phyloP scores from a whole-genome alignment of 1,284 basidiomycete species.

The Dichomitus squalens region DNA sequence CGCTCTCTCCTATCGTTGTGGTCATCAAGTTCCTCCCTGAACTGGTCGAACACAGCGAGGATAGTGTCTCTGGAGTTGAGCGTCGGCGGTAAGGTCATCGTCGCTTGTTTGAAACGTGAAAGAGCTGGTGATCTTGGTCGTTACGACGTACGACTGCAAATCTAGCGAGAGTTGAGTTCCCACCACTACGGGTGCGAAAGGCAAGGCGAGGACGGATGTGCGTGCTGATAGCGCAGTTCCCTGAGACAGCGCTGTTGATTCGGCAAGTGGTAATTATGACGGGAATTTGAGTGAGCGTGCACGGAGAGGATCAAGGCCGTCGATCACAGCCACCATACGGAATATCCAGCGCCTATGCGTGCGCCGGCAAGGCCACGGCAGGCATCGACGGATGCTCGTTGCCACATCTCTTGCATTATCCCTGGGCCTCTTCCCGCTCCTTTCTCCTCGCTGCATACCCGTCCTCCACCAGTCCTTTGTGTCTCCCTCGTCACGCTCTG shows the following conservation, averaged over 20 bases:
- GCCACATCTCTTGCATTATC: too few species aligned
- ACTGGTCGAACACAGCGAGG: conserved; percentile 52
- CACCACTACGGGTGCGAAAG: not conserved
- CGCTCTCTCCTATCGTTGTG: conserved; percentile 78
- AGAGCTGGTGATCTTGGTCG: not conserved
- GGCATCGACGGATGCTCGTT: too few species aligned
- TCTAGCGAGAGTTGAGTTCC: not conserved
- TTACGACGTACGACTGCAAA: not conserved
- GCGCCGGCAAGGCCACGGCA: too few species aligned
- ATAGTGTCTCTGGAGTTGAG: conserved; percentile 30
- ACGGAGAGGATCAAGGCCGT: too few species aligned
- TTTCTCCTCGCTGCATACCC: too few species aligned
- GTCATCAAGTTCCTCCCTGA: conserved; percentile 73
- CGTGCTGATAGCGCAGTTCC: not conserved
- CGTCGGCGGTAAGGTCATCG: conserved; percentile 13
- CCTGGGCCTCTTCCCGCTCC: too few species aligned
- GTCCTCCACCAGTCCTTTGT: not conserved
- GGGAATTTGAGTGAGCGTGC: too few species aligned
- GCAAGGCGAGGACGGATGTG: not conserved
- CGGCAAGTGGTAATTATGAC: too few species aligned
- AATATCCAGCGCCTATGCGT: too few species aligned
- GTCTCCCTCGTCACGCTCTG: not conserved
- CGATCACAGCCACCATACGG: too few species aligned
- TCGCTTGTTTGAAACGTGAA: not conserved
- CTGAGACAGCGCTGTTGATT: too few species aligned